phyloP scores from a whole-genome alignment of 805 yeast species.

The Blastobotrys attinorum region DNA sequence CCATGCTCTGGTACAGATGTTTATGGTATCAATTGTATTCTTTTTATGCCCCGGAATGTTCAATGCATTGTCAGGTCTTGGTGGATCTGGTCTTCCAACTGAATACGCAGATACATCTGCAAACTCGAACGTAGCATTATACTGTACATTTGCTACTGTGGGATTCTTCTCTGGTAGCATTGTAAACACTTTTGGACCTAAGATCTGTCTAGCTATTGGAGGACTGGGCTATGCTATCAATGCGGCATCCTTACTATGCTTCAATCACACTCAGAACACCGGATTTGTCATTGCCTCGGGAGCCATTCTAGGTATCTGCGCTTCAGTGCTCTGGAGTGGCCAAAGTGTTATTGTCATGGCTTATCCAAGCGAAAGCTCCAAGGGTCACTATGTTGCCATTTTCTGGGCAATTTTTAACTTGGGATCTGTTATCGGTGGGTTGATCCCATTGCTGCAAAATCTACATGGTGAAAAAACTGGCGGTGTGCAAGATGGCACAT shows the following conservation, averaged over 20 bases:
- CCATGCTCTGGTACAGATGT: slow-evolving; percentile 35
- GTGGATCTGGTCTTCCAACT: slow-evolving; percentile 35
- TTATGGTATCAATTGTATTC: slow-evolving; percentile 39
- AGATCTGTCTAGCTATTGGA: slow-evolving; percentile 36
- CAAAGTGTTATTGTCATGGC: slow-evolving; percentile 50
- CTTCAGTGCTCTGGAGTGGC: slow-evolving; percentile 51
- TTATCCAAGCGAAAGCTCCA: slow-evolving; percentile 46
- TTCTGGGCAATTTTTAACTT: slow-evolving; percentile 57
- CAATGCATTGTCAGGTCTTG: slow-evolving; percentile 44
- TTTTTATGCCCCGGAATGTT: slow-evolving; percentile 49
- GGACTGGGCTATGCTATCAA: slow-evolving; percentile 41
- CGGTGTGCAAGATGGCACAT: slow-evolving; percentile 41
- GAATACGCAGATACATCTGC: slow-evolving; percentile 37
- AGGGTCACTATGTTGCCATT: slow-evolving; percentile 45
- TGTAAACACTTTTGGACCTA: slow-evolving; percentile 43
- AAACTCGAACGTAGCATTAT: slow-evolving; percentile 45
- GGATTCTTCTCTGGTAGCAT: slow-evolving; percentile 53
- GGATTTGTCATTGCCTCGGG: slow-evolving; percentile 52
- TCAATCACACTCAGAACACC: slow-evolving; percentile 37
- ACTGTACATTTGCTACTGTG: slow-evolving; percentile 47
- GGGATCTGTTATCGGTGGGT: slow-evolving; percentile 54
- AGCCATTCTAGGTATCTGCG: slow-evolving; percentile 49
- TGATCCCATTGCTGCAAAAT: slow-evolving; percentile 50
- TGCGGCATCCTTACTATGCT: slow-evolving; percentile 37
- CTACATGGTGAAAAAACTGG: slow-evolving; percentile 30